Evolutionary conservation across 2,329 filamentous ascomycete species (phyloP).

Genomic region (Elsinoe perseae): DNA sequence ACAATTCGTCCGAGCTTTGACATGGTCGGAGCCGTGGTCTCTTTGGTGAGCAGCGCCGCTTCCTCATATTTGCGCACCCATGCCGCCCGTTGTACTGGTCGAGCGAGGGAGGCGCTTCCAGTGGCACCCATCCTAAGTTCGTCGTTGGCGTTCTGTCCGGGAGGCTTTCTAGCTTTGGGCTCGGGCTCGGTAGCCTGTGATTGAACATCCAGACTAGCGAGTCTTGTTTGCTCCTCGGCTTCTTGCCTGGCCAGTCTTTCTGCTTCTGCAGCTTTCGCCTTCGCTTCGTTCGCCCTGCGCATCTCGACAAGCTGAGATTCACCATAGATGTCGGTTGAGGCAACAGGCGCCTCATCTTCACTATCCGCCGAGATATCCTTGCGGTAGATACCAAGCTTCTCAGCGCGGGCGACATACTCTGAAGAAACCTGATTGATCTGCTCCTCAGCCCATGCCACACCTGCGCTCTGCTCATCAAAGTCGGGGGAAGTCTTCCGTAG

Average conservation of each 20-base stretch:
- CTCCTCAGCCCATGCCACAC: constrained; percentile 29
- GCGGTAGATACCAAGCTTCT: constrained; percentile 32
- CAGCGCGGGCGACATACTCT: constrained; percentile 26
- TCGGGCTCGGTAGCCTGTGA: background rate
- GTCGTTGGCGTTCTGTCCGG: constrained; percentile 16
- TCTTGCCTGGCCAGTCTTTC: constrained; percentile 16
- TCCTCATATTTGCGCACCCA: constrained; percentile 34
- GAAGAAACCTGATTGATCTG: constrained; percentile 27
- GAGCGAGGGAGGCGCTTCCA: background rate
- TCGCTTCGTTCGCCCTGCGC: constrained; percentile 26
- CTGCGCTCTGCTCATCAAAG: constrained; percentile 31
- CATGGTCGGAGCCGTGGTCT: constrained; percentile 27
- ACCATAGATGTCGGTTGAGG: constrained; percentile 24
- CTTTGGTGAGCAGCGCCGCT: constrained; percentile 29
- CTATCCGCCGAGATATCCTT: constrained; percentile 18
- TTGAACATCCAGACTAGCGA: constrained; percentile 13
- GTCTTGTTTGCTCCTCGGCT: constrained; percentile 20
- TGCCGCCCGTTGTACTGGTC: constrained; percentile 25
- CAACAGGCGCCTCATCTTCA: constrained; percentile 24
- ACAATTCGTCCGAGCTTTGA: constrained; percentile 36
- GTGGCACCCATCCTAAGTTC: constrained; percentile 12
- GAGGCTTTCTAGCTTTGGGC: background rate
- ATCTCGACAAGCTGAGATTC: constrained; percentile 25
- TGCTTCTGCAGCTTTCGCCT: constrained; percentile 18
- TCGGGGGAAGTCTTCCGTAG: constrained; percentile 26